phyloP scores from a whole-genome alignment of 495 filamentous ascomycete species.

The Penicillium herquei region DNA sequence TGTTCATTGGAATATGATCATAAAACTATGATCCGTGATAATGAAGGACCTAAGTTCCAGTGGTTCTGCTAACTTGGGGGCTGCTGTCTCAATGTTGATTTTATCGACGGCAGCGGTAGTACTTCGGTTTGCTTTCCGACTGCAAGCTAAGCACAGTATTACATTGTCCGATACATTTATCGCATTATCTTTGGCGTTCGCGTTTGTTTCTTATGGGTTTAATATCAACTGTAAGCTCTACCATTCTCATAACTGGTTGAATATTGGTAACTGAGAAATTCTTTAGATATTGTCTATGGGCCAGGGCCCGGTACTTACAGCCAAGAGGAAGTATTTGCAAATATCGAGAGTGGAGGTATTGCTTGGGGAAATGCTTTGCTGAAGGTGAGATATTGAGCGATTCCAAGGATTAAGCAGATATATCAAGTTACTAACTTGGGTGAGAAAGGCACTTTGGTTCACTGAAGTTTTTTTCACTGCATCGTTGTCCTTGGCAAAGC shows the following conservation, averaged over 20 bases:
- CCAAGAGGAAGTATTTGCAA: not conserved
- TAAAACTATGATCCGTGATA: no score
- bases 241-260: not conserved
- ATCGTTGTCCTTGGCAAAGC: not conserved
- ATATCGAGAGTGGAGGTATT: not conserved
- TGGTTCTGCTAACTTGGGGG: not conserved
- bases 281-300: not conserved
- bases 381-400: not conserved
- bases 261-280: not conserved
- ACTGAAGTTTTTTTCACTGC: not conserved
- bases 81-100: not conserved
- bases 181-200: not conserved
- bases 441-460: not conserved
- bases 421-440: not conserved
- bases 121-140: not conserved
- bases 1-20: no score
- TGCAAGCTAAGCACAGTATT: not conserved
- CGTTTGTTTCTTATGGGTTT: not conserved
- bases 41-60: not conserved
- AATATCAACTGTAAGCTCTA: not conserved
- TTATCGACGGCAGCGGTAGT: not conserved
- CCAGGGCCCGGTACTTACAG: not conserved
- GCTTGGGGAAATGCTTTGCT: not conserved
- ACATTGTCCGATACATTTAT: not conserved
- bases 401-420: not conserved